Percentiles rank a stretch among this genome's conserved stretches.
Conservation (phyloP, 2,329 filamentous ascomycete species). For the Alternaria infectoria region DNA sequence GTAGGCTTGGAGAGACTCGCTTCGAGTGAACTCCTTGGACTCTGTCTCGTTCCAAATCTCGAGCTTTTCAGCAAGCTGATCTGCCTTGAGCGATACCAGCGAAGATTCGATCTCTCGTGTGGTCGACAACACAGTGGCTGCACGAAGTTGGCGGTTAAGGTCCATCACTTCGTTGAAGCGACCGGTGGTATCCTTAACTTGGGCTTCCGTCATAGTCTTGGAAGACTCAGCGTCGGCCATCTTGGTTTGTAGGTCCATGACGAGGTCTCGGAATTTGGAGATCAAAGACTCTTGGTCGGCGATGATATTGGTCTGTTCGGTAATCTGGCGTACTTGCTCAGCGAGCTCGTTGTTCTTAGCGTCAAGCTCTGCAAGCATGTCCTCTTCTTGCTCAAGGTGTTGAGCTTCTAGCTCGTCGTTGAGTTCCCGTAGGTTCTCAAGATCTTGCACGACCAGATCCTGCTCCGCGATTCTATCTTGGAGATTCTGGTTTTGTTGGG, state of each 20-base stretch:
- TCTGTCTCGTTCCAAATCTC: conserved; percentile 61
- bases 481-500: conserved; percentile 83
- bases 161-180: conserved; percentile 96
- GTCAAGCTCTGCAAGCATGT: conserved; percentile 92
- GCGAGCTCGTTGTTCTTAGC: conserved; percentile 82
- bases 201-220: conserved; percentile 88
- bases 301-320: conserved; percentile 78
- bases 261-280: conserved; percentile 85
- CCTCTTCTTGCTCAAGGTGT: conserved; percentile 90
- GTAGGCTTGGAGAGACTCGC: conserved; percentile 85
- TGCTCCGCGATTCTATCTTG: conserved; percentile 84
- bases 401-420: conserved; percentile 95
- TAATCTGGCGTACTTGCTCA: conserved; percentile 77
- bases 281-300: conserved; percentile 92
- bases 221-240: conserved; percentile 91
- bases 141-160: conserved; percentile 90
- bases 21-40: conserved; percentile 72
- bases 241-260: conserved; percentile 82
- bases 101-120: conserved; percentile 94
- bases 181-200: conserved; percentile 87
- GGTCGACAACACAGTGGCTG: conserved; percentile 88
- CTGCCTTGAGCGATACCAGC: conserved; percentile 81
- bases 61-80: conserved; percentile 87
- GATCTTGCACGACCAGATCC: conserved; percentile 79
- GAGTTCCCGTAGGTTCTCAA: conserved; percentile 88